phyloP scores from a whole-genome alignment of 805 yeast genomes.

The Grigorovia jiainica region DNA sequence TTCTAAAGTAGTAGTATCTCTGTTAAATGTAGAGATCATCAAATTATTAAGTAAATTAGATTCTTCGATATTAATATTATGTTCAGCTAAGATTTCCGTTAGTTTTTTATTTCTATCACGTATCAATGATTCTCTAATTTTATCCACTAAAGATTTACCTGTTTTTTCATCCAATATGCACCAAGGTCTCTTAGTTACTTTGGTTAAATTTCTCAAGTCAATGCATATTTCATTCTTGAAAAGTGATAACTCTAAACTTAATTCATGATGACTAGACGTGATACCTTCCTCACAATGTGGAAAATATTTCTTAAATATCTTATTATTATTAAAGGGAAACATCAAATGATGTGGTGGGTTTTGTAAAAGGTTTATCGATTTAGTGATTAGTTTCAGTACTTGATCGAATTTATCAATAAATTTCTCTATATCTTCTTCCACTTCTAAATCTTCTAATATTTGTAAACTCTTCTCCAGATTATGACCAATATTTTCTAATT shows the following conservation, averaged over 20 bases:
- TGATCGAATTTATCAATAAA: conserved; percentile 16
- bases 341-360: conserved; percentile 46
- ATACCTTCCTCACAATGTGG: conserved; percentile 22
- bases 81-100: conserved; percentile 32
- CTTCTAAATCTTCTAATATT: conserved; percentile 29
- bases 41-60: conserved; percentile 27
- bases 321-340: conserved; percentile 47
- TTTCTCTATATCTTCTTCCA: conserved; percentile 32
- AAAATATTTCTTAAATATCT: conserved; percentile 40
- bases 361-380: conserved; percentile 27
- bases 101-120: conserved; percentile 33
- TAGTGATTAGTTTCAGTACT: conserved; percentile 14
- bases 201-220: conserved; percentile 44
- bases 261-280: conserved; percentile 27
- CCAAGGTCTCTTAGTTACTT: conserved; percentile 56
- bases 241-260: conserved; percentile 49
- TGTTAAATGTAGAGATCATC: conserved; percentile 28
- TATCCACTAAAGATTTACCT: conserved; percentile 50
- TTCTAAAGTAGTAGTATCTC: conserved; percentile 26
- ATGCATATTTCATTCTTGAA: conserved; percentile 54
- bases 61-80: conserved; percentile 29
- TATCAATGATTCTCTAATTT: conserved; percentile 45
- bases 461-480: conserved; percentile 13
- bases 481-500: conserved; percentile 26
- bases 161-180: conserved; percentile 35